These are phyloP conservation scores for Rubia peregrina DNA, from an alignment of 305 asterid genomes.

Conservation along the genomic window DNA sequence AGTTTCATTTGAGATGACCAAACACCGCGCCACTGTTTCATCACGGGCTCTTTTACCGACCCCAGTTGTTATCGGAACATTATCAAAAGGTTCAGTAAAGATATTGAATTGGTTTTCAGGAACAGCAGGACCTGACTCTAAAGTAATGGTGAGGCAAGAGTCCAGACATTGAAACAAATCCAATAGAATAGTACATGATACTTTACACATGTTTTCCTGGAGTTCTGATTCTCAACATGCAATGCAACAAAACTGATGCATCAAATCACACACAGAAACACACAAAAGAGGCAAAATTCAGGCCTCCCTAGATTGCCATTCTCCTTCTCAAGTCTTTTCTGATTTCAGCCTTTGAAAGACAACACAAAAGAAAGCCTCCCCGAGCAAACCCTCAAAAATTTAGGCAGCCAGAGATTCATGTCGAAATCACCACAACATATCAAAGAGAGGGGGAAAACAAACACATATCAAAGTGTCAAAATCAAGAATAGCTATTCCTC, in stretches of 20 bases:
- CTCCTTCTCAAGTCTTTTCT: conserved; percentile 1
- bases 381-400: conserved; percentile 47
- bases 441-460: conserved; percentile 2
- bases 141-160: conserved; percentile 17
- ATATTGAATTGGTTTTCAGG: conserved; percentile 5
- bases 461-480: conserved; percentile 7
- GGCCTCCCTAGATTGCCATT: conserved; percentile 7
- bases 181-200: conserved; percentile 23
- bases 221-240: conserved; percentile 22
- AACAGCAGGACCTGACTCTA: conserved; percentile 20
- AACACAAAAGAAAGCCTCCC: conserved; percentile 22
- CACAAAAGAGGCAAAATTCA: conserved; percentile 2
- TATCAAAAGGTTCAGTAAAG: not conserved
- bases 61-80: not conserved
- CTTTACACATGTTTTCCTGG: conserved; percentile 22
- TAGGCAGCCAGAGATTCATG: conserved; percentile 37
- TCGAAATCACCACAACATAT: conserved; percentile 19
- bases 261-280: conserved; percentile 39
- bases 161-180: conserved; percentile 40
- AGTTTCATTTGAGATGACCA: too few species aligned
- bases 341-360: conserved; percentile 19
- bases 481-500: not conserved
- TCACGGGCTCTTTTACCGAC: not conserved
- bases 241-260: conserved; percentile 30
- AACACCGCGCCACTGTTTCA: not conserved